Evolutionary conservation across 352 stramenopile species (phyloP), one percentile per base, ranked within the genome.

Genomic region (Globisporangium carolinianum): DNA sequence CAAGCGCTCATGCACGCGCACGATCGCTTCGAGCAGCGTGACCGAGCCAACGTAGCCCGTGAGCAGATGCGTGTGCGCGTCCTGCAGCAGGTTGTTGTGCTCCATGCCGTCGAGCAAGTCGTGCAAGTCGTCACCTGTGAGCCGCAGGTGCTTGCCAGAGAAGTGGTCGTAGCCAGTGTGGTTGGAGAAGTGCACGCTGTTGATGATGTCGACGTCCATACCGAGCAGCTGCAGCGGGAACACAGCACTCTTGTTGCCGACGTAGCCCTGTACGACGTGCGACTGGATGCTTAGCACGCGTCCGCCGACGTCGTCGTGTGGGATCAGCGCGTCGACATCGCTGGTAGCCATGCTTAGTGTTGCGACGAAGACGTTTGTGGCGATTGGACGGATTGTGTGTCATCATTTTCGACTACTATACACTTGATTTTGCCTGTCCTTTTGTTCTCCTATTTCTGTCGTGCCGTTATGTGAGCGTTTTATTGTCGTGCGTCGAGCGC

Each of bases 121-220:
- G 46, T 89, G 71, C 53, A 94, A 55, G 65, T 92, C 82, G 39
- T 88, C 75, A 49, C 82, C 80, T 36, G 67, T 76, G 58, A 92
- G 82, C 8, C 79, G 75, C 61, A 91, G 75, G 17, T 76, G 74
- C 54, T 86, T 82, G 56, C 83, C 83, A 18, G 70, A 78, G 60
- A 91, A 91, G 53, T 81, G 82, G 42, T 62, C 64, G 71, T 93
- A 95, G 4, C 85, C 85, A 36, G 81, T 91, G 69, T 93, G 83
- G 67, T 95, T 93, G 71, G 83, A 91, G 59, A 95, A 92, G 60
- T 95, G 83, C 17, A 95, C 80, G 57, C 76, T 93, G 66, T 95
- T 93, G 71, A 95, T 89, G 50, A 87, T 79, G 68, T 95, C 85
- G 45, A 93, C 85, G 54, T 95, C 85, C 69, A 93, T 76, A 17